Percentiles rank a stretch among this genome's conserved stretches.
Evolutionary conservation across 2,329 filamentous ascomycete species (phyloP).

Genomic region (Calonectria multiphialidica): DNA sequence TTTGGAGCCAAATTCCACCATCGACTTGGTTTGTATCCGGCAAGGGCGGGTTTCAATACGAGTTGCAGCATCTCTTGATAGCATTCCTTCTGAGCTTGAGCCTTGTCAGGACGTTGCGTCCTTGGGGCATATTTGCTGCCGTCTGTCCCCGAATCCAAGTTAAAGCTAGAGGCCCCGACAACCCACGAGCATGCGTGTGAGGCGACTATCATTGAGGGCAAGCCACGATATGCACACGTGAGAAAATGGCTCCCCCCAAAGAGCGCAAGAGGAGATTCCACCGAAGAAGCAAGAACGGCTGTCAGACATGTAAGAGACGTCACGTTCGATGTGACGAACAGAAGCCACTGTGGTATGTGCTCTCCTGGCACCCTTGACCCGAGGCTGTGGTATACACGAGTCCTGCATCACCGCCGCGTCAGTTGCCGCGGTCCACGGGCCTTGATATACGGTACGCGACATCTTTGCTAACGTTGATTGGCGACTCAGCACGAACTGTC

Average conservation of each 20-base stretch:
- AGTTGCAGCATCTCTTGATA: conserved; percentile 39
- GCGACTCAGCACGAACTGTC: conserved; percentile 56
- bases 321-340: conserved; percentile 61
- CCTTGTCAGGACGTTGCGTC: conserved; percentile 35
- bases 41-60: conserved; percentile 44
- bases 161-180: conserved; percentile 32
- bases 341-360: conserved; percentile 58
- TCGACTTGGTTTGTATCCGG: conserved; percentile 42
- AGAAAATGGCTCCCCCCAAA: conserved; percentile 51
- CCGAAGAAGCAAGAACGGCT: conserved; percentile 53
- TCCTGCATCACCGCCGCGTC: conserved; percentile 32
- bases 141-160: conserved; percentile 36
- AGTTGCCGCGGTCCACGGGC: conserved; percentile 20
- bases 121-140: conserved; percentile 41
- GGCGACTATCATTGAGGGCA: conserved; percentile 26
- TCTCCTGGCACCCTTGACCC: conserved; percentile 28
- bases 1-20: conserved; percentile 44
- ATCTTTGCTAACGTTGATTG: conserved; percentile 35
- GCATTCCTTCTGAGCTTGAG: conserved; percentile 37
- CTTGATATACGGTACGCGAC: conserved; percentile 18
- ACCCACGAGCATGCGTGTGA: conserved; percentile 42
- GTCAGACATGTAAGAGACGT: conserved; percentile 53
- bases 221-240: conserved; percentile 29
- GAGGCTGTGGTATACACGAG: conserved; percentile 41
- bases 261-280: conserved; percentile 53